Base-by-base conservation (phyloP, 2,329 filamentous ascomycete genomes). In the Aotearoamyces nothofagi region DNA sequence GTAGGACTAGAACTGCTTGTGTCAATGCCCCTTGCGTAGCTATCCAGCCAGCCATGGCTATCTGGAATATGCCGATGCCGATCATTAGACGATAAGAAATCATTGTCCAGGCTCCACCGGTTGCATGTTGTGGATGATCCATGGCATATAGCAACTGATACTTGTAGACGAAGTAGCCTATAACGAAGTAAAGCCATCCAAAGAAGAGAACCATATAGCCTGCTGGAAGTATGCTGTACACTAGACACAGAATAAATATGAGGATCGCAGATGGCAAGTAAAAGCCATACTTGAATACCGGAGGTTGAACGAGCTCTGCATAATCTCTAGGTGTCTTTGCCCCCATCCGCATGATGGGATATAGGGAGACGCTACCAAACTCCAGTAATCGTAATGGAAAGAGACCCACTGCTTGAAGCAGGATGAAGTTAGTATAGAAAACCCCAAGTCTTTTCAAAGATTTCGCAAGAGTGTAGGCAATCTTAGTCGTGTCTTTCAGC, bases 61-160 rank as follows among this genome's bases (percentile, higher is more conserved):
- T 55, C 52, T 98, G 84, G 46, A 94, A 94, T 23, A 96, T 70
- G 3, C 92, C 57, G 7, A 94, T 57, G 1, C 90, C 90, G 14
- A 94, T 60, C 32, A 96, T 70, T 34, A 94, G 68, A 19, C 90
- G 80, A 47, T 90, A 83, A 55, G 84, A 93, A 37, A 98, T 93
- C 67, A 98, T 92, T 27, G 80, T 78, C 90, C 90, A 98, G 4
- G 86, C 84, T 36, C 78, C 75, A 12, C 92, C 92, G 0, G 87
- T 96, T 10, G 84, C 83, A 49, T 93, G 84, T 46, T 92, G 83
- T 10, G 83, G 80, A 50, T 96, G 87, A 44, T 96, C 86, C 90
- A 98, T 98, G 17, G 90, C 84, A 52, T 98, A 98, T 4, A 98
- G 64, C 4, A 98, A 63, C 58, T 98, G 92, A 55, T 98, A 98